Conservation (phyloP, 2,329 filamentous ascomycete species). For the Didymella segeticola region DNA sequence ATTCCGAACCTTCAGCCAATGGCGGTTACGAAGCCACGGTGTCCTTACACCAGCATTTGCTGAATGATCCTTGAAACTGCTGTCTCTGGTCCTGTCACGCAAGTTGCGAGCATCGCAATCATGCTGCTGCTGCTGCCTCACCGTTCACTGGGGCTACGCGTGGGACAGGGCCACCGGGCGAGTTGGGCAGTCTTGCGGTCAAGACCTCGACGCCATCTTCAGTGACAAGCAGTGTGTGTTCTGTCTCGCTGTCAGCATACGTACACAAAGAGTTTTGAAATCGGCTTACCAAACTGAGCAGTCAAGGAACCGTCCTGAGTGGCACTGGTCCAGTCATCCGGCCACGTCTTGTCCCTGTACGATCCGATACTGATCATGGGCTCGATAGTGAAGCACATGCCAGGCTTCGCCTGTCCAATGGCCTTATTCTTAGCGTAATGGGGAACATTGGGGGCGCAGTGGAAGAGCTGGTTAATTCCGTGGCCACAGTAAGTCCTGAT, state of each 20-base stretch:
- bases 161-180: conserved; percentile 74
- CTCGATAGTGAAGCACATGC: conserved; percentile 99
- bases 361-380: conserved; percentile 96
- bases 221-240: conserved; percentile 84
- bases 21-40: not conserved
- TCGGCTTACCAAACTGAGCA: conserved; percentile 81
- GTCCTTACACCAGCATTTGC: conserved; percentile 2
- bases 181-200: conserved; percentile 74
- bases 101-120: not conserved
- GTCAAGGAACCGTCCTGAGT: conserved; percentile 88
- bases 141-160: conserved; percentile 56
- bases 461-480: conserved; percentile 92
- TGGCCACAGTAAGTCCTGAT: conserved; percentile 97
- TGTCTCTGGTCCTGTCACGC: not conserved
- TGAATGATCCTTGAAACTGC: not conserved
- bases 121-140: conserved; percentile 29
- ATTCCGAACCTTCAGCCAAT: not conserved
- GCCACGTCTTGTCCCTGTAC: conserved; percentile 94
- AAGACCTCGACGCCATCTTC: conserved; percentile 82
- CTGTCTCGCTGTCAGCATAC: conserved; percentile 49
- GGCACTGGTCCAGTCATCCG: conserved; percentile 97
- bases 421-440: conserved; percentile 99
- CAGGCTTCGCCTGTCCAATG: conserved; percentile 88
- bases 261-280: too few relatives aligned
- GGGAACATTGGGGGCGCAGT: conserved; percentile 90